These are phyloP conservation scores for Chaetomium cochliodes DNA, from an alignment of 495 filamentous ascomycete genomes.

Conservation along the genomic window DNA sequence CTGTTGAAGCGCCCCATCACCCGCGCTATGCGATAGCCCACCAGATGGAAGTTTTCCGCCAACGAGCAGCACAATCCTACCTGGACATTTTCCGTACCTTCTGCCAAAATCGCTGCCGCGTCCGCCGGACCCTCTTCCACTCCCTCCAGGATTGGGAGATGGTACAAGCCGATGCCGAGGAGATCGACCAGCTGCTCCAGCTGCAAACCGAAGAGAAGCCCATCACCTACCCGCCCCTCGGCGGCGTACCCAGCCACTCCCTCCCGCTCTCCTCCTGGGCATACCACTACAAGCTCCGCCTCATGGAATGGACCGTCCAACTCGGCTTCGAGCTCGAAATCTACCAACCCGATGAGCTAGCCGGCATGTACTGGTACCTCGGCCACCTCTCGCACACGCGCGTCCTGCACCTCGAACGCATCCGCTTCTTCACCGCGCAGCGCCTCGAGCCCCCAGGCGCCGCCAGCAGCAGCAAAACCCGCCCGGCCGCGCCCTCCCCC, in stretches of 20 bases:
- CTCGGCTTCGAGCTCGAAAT: constrained; percentile 94
- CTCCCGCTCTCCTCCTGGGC: constrained; percentile 81
- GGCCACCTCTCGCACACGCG: constrained; percentile 56
- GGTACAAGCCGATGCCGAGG: constrained; percentile 78
- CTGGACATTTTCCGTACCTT: constrained; percentile 77
- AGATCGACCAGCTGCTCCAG: constrained; percentile 71
- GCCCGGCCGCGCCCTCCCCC: constrained; percentile 28
- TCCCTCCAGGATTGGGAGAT: constrained; percentile 79
- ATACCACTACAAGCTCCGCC: constrained; percentile 80
- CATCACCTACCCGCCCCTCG: constrained; percentile 37
- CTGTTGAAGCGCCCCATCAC: constrained; percentile 73
- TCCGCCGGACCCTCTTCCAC: constrained; percentile 81
- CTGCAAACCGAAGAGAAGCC: constrained; percentile 61
- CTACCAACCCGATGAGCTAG: constrained; percentile 82
- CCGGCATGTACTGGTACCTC: constrained; percentile 87
- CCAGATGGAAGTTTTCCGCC: constrained; percentile 77
- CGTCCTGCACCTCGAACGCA: constrained; percentile 66
- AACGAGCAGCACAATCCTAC: constrained; percentile 71
- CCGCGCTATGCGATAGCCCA: constrained; percentile 72
- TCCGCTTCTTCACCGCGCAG: constrained; percentile 58
- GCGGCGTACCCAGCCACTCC: constrained; percentile 46
- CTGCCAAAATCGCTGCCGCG: constrained; percentile 85
- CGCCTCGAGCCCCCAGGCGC: constrained; percentile 27
- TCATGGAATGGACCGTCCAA: constrained; percentile 86
- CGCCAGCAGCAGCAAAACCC: constrained; percentile 25